These are phyloP conservation scores for Coprinopsis strossmayeri DNA, from an alignment of 768 basidiomycete genomes.

Conservation along the genomic window DNA sequence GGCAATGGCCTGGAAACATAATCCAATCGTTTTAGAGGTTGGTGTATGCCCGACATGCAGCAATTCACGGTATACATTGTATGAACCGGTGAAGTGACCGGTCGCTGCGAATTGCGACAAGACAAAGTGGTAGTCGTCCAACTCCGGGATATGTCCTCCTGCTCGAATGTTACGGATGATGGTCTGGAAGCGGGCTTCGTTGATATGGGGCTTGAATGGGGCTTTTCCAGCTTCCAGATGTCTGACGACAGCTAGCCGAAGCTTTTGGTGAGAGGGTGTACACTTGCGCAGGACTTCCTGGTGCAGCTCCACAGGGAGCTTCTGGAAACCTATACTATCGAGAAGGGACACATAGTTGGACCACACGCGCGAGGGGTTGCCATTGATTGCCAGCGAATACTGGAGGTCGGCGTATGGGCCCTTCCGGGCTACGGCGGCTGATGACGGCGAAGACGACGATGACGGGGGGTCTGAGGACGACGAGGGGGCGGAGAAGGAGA, in stretches of 20 bases:
- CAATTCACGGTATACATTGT: conserved; percentile 59
- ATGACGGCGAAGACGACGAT: not conserved
- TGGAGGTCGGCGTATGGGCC: conserved; percentile 17
- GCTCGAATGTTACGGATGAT: conserved; percentile 67
- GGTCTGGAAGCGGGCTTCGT: conserved; percentile 61
- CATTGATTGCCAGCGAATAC: conserved; percentile 24
- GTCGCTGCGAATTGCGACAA: conserved; percentile 70
- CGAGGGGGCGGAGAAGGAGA: not conserved
- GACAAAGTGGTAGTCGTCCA: conserved; percentile 73
- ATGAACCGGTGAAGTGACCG: conserved; percentile 59
- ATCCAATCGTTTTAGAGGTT: conserved; percentile 48
- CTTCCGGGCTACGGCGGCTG: not conserved
- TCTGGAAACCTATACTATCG: conserved; percentile 36
- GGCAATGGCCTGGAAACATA: conserved; percentile 65
- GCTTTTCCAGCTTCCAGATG: conserved; percentile 31
- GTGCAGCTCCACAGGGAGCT: conserved; percentile 59
- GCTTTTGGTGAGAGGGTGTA: conserved; percentile 36
- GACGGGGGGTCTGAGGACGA: not conserved
- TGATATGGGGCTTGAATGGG: conserved; percentile 38
- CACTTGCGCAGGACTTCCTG: conserved; percentile 65
- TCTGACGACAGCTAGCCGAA: conserved; percentile 39
- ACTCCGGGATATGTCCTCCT: conserved; percentile 36
- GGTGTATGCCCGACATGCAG: conserved; percentile 37
- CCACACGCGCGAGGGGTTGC: conserved; percentile 55
- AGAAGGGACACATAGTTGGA: conserved; percentile 53